These are phyloP conservation scores for Trypanosoma lewisi DNA, from an alignment of 208 protist genomes.

Conservation along the genomic window DNA sequence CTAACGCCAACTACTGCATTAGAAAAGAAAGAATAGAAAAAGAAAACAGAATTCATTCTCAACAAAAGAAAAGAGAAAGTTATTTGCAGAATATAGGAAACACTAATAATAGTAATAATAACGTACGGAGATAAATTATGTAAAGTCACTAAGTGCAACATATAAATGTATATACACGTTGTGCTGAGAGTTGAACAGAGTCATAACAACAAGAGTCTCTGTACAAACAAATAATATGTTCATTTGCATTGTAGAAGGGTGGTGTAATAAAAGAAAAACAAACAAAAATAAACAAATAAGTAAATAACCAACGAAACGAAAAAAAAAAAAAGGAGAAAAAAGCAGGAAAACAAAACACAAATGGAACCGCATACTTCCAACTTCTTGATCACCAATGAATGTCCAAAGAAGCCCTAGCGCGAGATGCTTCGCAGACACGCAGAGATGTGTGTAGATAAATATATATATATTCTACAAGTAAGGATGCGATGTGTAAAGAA, in stretches of 20 bases:
- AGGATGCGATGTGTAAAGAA: neutral
- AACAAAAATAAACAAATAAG: constrained; percentile 23
- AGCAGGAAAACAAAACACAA: constrained; percentile 15
- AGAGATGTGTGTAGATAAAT: neutral
- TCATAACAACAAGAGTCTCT: too few relatives aligned
- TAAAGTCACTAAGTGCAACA: constrained; percentile 4
- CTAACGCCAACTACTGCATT: neutral
- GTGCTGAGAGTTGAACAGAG: too few relatives aligned
- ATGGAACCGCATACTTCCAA: neutral
- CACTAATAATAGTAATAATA: too few relatives aligned
- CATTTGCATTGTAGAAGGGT: too few relatives aligned
- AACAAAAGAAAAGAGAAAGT: neutral
- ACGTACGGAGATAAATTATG: too few relatives aligned
- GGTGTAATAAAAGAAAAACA: too few relatives aligned
- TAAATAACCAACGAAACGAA: constrained; percentile 13
- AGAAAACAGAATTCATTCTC: neutral
- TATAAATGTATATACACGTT: neutral
- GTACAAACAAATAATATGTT: too few relatives aligned
- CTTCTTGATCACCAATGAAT: neutral
- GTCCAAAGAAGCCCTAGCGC: too few relatives aligned
- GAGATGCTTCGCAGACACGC: neutral
- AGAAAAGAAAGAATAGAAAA: constrained; percentile 16
- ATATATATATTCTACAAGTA: neutral
- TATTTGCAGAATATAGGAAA: neutral
- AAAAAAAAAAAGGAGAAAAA: constrained; percentile 18